These are phyloP conservation scores for Trichosporon asahii DNA, from an alignment of 1,284 basidiomycete species.

Conservation along the genomic window DNA sequence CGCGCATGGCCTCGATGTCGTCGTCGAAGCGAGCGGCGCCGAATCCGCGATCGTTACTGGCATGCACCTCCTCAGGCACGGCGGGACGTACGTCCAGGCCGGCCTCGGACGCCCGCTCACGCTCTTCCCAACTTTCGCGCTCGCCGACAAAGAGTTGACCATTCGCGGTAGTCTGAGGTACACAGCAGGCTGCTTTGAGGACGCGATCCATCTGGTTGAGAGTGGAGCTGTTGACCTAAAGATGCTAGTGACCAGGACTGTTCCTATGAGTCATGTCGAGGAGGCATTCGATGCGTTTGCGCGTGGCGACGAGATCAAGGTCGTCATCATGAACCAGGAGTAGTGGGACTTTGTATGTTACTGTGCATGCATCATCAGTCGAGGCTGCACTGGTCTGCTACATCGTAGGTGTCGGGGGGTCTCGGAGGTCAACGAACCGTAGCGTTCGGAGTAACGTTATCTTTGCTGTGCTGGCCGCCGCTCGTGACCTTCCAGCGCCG, in stretches of 20 bases:
- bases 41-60: constrained; percentile 61
- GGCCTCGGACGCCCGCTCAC: constrained; percentile 30
- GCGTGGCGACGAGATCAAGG: constrained; percentile 31
- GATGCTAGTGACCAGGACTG: constrained; percentile 58
- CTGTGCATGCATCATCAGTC: too few species aligned
- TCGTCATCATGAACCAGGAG: constrained; percentile 37
- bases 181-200: constrained; percentile 39
- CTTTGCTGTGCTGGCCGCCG: too few species aligned
- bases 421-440: too few species aligned
- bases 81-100: constrained; percentile 46
- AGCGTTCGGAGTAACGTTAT: too few species aligned
- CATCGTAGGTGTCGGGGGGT: too few species aligned
- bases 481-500: too few species aligned
- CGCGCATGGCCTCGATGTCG: constrained; percentile 56
- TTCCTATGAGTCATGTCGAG: constrained; percentile 48
- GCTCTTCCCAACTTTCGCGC: constrained; percentile 30
- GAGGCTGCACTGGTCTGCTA: too few species aligned
- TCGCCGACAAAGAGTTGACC: constrained; percentile 63
- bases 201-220: constrained; percentile 56
- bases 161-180: constrained; percentile 55
- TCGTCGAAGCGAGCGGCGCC: constrained; percentile 59
- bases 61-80: constrained; percentile 60
- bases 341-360: not conserved
- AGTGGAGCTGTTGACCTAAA: constrained; percentile 56
- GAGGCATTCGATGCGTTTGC: constrained; percentile 56